Percentiles rank a stretch among this genome's conserved stretches.
These are phyloP conservation scores for Tolypocladium paradoxum DNA, from an alignment of 2,329 filamentous ascomycete genomes.

Conservation along the genomic window DNA sequence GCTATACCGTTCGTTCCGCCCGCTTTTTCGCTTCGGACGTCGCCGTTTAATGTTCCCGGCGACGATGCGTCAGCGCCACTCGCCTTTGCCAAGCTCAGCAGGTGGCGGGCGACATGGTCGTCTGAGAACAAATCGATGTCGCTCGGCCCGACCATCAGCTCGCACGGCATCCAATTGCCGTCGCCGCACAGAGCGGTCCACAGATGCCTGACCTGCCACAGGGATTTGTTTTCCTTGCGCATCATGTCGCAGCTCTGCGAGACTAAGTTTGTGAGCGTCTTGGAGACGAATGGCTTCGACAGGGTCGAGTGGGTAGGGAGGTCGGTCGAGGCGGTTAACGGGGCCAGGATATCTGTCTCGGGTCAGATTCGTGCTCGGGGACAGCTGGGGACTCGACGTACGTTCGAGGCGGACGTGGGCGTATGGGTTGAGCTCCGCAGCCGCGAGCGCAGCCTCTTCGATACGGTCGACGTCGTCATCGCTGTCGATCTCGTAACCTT, in stretches of 20 bases:
- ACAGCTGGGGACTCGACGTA: slow-evolving; percentile 27
- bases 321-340: slow-evolving; percentile 64
- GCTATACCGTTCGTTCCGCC: slow-evolving; percentile 5
- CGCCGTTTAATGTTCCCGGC: slow-evolving; percentile 12
- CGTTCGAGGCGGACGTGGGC: slow-evolving; percentile 60
- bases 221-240: slow-evolving; percentile 60
- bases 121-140: slow-evolving; percentile 46
- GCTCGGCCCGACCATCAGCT: slow-evolving; percentile 43
- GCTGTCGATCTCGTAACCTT: slow-evolving; percentile 66
- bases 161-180: slow-evolving; percentile 54
- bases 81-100: slow-evolving; percentile 17
- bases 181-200: slow-evolving; percentile 67
- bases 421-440: slow-evolving; percentile 66
- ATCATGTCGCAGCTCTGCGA: slow-evolving; percentile 59
- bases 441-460: slow-evolving; percentile 48
- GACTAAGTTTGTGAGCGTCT: slow-evolving; percentile 60
- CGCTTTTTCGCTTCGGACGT: slow-evolving; percentile 3
- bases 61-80: slow-evolving; percentile 3
- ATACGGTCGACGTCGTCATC: slow-evolving; percentile 58
- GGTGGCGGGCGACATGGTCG: slow-evolving; percentile 28
- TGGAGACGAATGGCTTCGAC: slow-evolving; percentile 63
- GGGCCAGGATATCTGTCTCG: slow-evolving; percentile 59
- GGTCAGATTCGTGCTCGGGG: background rate
- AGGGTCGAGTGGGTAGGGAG: slow-evolving; percentile 64
- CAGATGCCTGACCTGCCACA: slow-evolving; percentile 66